Evolutionary conservation across 345 rosid species (phyloP), one percentile per base, ranked within the genome.

Genomic region (Geranium rotundifolium): DNA sequence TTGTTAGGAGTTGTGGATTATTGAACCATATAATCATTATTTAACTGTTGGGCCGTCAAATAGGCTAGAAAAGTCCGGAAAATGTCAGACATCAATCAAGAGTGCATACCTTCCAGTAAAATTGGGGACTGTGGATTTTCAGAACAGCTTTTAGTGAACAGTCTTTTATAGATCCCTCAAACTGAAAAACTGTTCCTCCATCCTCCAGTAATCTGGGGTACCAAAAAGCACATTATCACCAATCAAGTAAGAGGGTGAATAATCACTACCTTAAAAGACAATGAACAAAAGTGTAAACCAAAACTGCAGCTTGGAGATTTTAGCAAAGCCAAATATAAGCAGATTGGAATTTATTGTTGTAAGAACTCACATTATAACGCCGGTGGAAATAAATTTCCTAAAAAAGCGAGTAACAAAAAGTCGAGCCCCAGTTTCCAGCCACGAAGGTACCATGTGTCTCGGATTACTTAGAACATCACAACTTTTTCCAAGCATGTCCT

Each of bases 91-190:
- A 23, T 23, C 27, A 23, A 23, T 23, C 27, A 23, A 23, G 27
- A 23, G 27, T 23, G 2, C 41, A 56, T 34, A 89, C 99, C 97
- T 92, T 92, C 91, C 97, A 89, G 75, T 92, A 89, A 78, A 92
- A 87, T 61, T 77, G 90, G 49, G 96, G 91, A 77, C 67, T 82
- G 76, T 89, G 91, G 69, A 92, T 78, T 72, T 71, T 87, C 73
- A 92, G 66, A 49, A 73, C 67, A 68, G 79, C 67, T 70, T 76
- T 82, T 63, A 77, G 67, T 30, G 69, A 67, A 74, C 83, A 85
- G 29, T 70, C 73, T 67, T 71, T 63, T 23, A 56, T 56, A 19
- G 77, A 68, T 71, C 91, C 96, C 17, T 78, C 84, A n/a, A 87
- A 92, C 4, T 79, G 78, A 71, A 80, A 89, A 65, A 80, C 80